Percentiles rank a stretch among this genome's conserved stretches.
phyloP scores from a whole-genome alignment of 169 alveolate genomes.

The Gregarina niphandrodes region DNA sequence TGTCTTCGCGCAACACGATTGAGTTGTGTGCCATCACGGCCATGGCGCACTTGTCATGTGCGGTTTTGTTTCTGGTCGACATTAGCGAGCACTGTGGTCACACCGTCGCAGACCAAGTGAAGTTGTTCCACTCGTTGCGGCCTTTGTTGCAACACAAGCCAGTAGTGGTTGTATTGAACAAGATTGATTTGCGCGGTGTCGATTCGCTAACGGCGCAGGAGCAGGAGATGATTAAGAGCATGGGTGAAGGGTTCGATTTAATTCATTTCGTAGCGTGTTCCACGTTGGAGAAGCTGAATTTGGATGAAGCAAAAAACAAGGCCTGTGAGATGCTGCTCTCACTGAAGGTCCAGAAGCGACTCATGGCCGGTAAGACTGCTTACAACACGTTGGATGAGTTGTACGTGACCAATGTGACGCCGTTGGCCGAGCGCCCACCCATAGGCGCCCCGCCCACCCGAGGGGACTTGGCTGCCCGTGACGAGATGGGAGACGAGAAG shows the following conservation, averaged over 20 bases:
- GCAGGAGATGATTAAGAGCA: slow-evolving; percentile 38
- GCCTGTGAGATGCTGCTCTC: slow-evolving; percentile 52
- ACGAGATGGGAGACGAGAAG: slow-evolving; percentile 15
- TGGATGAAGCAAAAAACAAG: slow-evolving; percentile 54
- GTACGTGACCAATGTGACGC: slow-evolving; percentile 11
- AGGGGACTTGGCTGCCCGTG: slow-evolving; percentile 1
- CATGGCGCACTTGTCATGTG: slow-evolving; percentile 69
- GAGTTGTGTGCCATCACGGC: slow-evolving; percentile 98
- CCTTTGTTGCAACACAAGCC: slow-evolving; percentile 82
- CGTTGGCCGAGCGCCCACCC: too few relatives aligned
- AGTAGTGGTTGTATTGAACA: slow-evolving; percentile 68
- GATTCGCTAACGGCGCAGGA: slow-evolving; percentile 45
- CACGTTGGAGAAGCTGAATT: slow-evolving; percentile 50
- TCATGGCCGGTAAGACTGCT: slow-evolving; percentile 8
- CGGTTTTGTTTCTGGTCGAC: slow-evolving; percentile 62
- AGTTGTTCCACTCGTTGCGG: slow-evolving; percentile 66
- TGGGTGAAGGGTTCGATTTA: slow-evolving; percentile 22
- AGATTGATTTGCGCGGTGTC: slow-evolving; percentile 62
- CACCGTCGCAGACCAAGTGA: slow-evolving; percentile 65
- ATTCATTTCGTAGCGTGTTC: slow-evolving; percentile 21
- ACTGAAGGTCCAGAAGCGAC: slow-evolving; percentile 28
- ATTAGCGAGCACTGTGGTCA: slow-evolving; percentile 87
- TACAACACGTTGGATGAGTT: slow-evolving; percentile 12
- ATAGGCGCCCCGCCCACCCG: too few relatives aligned
- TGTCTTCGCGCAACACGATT: slow-evolving; percentile 87